Conservation (phyloP, 2,329 filamentous ascomycete genomes). For the Beauveria rudraprayagi region DNA sequence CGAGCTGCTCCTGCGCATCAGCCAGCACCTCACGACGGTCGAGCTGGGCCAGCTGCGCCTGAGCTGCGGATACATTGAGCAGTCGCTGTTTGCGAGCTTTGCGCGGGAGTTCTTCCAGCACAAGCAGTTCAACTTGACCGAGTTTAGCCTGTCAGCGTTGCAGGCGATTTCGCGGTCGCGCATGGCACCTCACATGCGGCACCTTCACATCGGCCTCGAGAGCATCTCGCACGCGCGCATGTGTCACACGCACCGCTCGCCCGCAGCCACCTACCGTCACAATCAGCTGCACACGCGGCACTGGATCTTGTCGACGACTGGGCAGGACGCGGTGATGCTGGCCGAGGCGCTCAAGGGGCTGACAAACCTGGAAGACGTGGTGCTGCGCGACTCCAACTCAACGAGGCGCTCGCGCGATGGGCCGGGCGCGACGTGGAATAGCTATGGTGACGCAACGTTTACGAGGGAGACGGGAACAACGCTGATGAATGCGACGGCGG, state of each 20-base stretch:
- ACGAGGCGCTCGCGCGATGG: slow-evolving; percentile 41
- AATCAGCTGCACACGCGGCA: not conserved
- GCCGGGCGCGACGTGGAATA: slow-evolving; percentile 35
- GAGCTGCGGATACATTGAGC: slow-evolving; percentile 47
- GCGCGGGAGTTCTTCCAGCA: slow-evolving; percentile 56
- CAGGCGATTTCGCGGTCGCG: slow-evolving; percentile 43
- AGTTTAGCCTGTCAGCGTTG: slow-evolving; percentile 47
- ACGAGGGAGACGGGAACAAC: not conserved
- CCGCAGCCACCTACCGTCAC: not conserved
- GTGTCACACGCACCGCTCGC: slow-evolving; percentile 1
- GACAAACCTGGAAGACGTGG: slow-evolving; percentile 44
- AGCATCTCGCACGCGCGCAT: slow-evolving; percentile 1
- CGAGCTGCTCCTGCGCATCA: slow-evolving; percentile 51
- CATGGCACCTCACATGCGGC: slow-evolving; percentile 29
- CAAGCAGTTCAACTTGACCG: slow-evolving; percentile 57
- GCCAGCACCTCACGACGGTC: slow-evolving; percentile 41
- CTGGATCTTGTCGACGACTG: slow-evolving; percentile 30
- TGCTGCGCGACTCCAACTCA: slow-evolving; percentile 52
- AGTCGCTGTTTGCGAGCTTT: slow-evolving; percentile 46
- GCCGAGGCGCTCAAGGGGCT: slow-evolving; percentile 48
- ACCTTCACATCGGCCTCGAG: slow-evolving; percentile 23
- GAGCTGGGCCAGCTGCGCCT: slow-evolving; percentile 49
- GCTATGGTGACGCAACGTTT: slow-evolving; percentile 41
- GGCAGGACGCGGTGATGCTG: slow-evolving; percentile 45
- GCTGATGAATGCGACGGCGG: not conserved